Percentiles rank a stretch among this genome's conserved stretches.
phyloP scores from a whole-genome alignment of 768 basidiomycete genomes.

The Trametes villosa region DNA sequence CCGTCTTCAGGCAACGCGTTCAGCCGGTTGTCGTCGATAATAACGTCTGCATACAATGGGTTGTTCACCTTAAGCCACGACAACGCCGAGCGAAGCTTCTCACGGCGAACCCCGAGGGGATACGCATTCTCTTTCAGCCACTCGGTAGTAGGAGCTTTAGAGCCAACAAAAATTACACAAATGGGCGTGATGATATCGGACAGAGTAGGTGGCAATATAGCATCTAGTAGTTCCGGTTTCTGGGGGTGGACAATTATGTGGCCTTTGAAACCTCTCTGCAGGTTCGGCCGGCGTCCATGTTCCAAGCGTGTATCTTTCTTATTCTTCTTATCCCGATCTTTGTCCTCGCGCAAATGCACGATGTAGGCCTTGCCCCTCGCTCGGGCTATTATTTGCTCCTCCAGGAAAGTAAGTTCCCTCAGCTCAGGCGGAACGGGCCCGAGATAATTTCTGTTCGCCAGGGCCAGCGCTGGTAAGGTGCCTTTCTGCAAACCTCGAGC shows the following conservation, averaged over 20 bases:
- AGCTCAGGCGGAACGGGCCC: not conserved
- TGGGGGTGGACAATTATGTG: conserved; percentile 49
- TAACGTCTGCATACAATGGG: not conserved
- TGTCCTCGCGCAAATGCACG: not conserved
- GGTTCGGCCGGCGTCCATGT: not conserved
- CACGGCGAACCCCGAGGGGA: not conserved
- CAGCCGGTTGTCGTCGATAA: not conserved
- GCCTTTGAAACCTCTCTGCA: conserved; percentile 42
- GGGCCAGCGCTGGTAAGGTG: not conserved
- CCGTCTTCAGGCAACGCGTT: not conserved
- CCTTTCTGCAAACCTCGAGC: not conserved
- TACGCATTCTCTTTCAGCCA: not conserved
- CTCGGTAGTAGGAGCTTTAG: conserved; percentile 26
- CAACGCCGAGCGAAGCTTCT: not conserved
- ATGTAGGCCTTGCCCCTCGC: not conserved
- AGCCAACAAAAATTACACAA: conserved; percentile 47
- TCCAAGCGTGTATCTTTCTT: not conserved
- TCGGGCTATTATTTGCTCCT: not conserved
- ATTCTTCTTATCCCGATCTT: too few species aligned
- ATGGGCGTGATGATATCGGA: conserved; percentile 41
- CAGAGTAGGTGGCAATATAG: conserved; percentile 41
- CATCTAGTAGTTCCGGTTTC: conserved; percentile 31
- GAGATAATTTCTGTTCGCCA: not conserved
- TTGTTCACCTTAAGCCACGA: not conserved
- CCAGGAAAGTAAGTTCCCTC: not conserved